These are phyloP conservation scores for Cucurbita ficifolia DNA, from an alignment of 306 rosid species.

Conservation along the genomic window DNA sequence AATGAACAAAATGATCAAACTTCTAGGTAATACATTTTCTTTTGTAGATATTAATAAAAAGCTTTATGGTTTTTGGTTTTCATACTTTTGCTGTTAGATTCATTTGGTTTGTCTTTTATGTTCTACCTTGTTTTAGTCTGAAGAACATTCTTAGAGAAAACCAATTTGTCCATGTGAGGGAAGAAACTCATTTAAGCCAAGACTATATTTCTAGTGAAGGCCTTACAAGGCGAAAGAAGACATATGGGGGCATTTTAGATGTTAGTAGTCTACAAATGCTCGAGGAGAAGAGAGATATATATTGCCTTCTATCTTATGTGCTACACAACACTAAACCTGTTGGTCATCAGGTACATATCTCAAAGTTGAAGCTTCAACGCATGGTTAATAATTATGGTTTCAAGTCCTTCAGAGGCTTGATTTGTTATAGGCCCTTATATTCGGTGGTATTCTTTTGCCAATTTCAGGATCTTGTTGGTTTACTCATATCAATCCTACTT, in stretches of 20 bases:
- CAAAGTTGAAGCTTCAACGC: not conserved
- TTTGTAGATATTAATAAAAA: not conserved
- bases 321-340: conserved; percentile 92
- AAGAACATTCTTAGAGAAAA: conserved; percentile 27
- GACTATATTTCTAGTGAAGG: conserved; percentile 29
- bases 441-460: conserved; percentile 6
- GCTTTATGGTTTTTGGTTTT: not conserved
- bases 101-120: not conserved
- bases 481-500: conserved; percentile 91
- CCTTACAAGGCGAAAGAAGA: conserved; percentile 34
- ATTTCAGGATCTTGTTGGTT: conserved; percentile 97
- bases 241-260: conserved; percentile 51
- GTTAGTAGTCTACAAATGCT: conserved; percentile 51
- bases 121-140: conserved; percentile 20
- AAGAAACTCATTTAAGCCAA: conserved; percentile 24
- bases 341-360: conserved; percentile 85
- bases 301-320: conserved; percentile 73
- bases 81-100: not conserved
- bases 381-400: not conserved
- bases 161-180: conserved; percentile 26
- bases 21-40: conserved; percentile 40
- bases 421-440: not conserved
- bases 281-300: conserved; percentile 73
- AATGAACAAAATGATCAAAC: conserved; percentile 28
- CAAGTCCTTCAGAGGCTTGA: not conserved